Evolutionary conservation across 768 basidiomycete genomes (phyloP), one percentile per base, ranked within the genome.

Genomic region (Russula earlei): DNA sequence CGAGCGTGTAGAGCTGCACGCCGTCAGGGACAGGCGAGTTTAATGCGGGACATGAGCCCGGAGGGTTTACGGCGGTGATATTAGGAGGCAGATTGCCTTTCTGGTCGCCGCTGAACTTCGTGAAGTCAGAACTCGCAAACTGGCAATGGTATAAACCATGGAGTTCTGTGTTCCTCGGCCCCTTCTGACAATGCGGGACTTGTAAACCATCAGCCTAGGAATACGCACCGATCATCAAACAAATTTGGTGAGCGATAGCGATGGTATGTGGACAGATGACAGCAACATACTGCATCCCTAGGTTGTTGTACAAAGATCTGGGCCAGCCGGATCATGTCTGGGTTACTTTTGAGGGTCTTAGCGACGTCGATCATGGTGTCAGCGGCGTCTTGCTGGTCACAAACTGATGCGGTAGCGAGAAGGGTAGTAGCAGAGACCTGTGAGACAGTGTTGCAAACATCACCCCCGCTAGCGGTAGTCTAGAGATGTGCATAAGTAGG

Each of bases 271-370:
- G n/a, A 19, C 19, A 19, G 38, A 19, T 10, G 6, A 38, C 7
- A 38, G 38, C 3, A 1, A 66, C 74, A 58, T 60, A 77, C 75
- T 34, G 79, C 71, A 63, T 81, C 80, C 36, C 79, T 73, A 0
- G 80, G 76, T 67, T 81, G 80, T 66, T 82, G 79, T 15, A 65
- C 72, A 56, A 79, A 82, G 41, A 81, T 70, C 63, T 80, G 79
- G 2, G 80, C 69, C 31, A 77, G 66, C 34, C 58, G 67, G 65
- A 81, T 78, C 77, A 79, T 77, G 34, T 73, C 63, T 2, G 72
- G 52, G 1, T 74, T 52, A 62, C 76, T 65, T 52, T 74, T 72
- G 41, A 80, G 73, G 11, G 66, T 66, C 63, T 75, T 72, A 36
- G 66, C 75, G 19, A 82, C 73, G 63, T 74, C 70, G 44, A 79